phyloP scores from a whole-genome alignment of 768 basidiomycete genomes.

The Mycena venus region DNA sequence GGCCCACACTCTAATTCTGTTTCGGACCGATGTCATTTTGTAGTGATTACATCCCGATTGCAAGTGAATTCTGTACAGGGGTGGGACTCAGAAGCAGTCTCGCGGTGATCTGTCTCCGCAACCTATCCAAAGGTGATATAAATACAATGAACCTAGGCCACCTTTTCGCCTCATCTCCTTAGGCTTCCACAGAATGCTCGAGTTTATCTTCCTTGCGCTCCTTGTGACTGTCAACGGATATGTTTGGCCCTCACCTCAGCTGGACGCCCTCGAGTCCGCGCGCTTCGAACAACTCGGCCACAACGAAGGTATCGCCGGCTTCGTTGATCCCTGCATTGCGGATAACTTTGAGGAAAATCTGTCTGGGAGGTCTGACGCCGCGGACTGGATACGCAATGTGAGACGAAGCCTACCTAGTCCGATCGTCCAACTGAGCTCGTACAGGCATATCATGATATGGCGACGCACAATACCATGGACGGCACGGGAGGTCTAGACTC shows the following conservation, averaged over 20 bases:
- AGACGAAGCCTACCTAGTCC: neutral
- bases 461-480: neutral
- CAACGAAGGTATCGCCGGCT: neutral
- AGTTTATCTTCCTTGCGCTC: conserved; percentile 9
- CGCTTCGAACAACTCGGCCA: neutral
- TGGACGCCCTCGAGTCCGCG: neutral
- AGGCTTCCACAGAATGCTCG: conserved; percentile 14
- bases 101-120: conserved; percentile 16
- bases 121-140: conserved; percentile 2
- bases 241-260: neutral
- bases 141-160: conserved; percentile 11
- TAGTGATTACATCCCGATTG: conserved; percentile 8
- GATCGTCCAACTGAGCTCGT: neutral
- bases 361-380: neutral
- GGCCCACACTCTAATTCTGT: neutral
- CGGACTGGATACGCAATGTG: neutral
- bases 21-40: neutral
- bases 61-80: conserved; percentile 11
- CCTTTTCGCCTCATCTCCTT: conserved; percentile 8
- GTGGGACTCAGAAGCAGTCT: conserved; percentile 17
- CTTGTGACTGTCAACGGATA: neutral
- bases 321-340: neutral
- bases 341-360: neutral
- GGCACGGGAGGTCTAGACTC: neutral
- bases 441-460: too few relatives aligned